Evolutionary conservation across 2,329 filamentous ascomycete genomes (phyloP), one percentile per base, ranked within the genome.

Genomic region (Sporothrix inflata): DNA sequence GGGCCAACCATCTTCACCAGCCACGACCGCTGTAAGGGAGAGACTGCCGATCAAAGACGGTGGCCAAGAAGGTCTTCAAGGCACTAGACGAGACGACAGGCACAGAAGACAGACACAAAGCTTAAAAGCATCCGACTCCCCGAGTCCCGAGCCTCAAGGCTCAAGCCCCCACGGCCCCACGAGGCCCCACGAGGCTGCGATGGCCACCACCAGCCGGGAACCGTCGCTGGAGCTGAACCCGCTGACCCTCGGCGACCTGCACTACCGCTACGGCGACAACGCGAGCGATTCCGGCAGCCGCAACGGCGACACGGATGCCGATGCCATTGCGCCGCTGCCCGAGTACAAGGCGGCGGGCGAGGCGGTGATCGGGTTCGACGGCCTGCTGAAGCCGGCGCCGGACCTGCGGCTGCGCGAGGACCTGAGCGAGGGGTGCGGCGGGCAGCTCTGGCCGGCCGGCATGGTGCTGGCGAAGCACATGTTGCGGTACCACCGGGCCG

Each of bases 361-460:
- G 66, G 84, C 83, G 19, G 80, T 80, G 34, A 81, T 89, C 69
- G 84, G 87, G 77, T 96, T 98, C 78, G 91, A 92, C 74, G 91
- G 92, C 51, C 86, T 77, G 67, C 69, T 96, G 69, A 86, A 42
- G 42, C 75, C 96, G 68, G 81, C 85, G 24, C 83, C 87, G 65
- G 90, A 92, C 12, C 86, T 98, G 74, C 85, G 88, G 73, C 88
- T 98, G 19, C 92, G 93, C 78, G 94, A 98, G 81, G 94, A 98
- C 81, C 87, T 97, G 65, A 89, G 88, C 72, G 89, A 92, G 75
- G 96, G 96, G 74, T 98, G 96, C 81, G 96, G 96, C 66, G 96
- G 96, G 2, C 93, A 97, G 82, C 87, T 97, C 12, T 98, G 96
- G 96, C 95, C 94, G 3, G 95, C 95, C 0, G 96, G 96, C 12